A percentile compares a stretch with the other conserved stretches of the same genome.
phyloP scores from a whole-genome alignment of 2,329 filamentous ascomycete genomes.

The Daldinia sp. region DNA sequence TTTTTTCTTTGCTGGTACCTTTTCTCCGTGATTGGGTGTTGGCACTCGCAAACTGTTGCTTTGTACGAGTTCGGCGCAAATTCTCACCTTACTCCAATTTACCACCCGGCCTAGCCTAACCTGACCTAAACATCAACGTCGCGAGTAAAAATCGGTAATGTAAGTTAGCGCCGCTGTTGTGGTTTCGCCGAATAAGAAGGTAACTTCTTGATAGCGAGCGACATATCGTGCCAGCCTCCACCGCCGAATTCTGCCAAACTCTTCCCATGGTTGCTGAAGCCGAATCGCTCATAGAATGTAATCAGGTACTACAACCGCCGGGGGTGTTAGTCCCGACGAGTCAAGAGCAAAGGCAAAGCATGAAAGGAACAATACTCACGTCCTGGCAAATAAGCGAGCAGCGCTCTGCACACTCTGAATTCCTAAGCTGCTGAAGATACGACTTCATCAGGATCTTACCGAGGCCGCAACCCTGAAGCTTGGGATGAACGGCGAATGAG shows the following conservation, averaged over 20 bases:
- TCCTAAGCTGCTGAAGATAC: constrained; percentile 81
- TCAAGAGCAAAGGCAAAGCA: neutral
- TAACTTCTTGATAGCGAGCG: constrained; percentile 52
- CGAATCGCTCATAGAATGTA: constrained; percentile 79
- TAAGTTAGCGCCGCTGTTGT: neutral
- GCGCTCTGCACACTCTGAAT: constrained; percentile 75
- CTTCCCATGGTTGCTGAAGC: constrained; percentile 76
- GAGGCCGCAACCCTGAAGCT: constrained; percentile 78
- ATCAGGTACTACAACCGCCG: constrained; percentile 67
- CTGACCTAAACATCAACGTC: neutral
- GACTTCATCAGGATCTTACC: constrained; percentile 79
- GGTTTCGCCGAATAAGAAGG: constrained; percentile 12
- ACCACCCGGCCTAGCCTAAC: neutral
- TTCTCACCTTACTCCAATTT: constrained; percentile 19
- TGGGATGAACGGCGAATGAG: constrained; percentile 82
- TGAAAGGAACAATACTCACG: constrained; percentile 54
- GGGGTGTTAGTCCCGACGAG: neutral
- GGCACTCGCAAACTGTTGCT: constrained; percentile 39
- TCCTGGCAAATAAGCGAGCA: constrained; percentile 83
- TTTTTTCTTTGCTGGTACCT: neutral
- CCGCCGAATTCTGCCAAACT: constrained; percentile 81
- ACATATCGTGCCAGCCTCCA: constrained; percentile 86
- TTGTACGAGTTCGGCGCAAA: constrained; percentile 18
- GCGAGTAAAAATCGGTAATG: neutral
- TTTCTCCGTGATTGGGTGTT: constrained; percentile 34